A percentile compares a stretch with the other conserved stretches of the same genome.
phyloP scores from a whole-genome alignment of 768 basidiomycete species.

The Trametes meyenii region DNA sequence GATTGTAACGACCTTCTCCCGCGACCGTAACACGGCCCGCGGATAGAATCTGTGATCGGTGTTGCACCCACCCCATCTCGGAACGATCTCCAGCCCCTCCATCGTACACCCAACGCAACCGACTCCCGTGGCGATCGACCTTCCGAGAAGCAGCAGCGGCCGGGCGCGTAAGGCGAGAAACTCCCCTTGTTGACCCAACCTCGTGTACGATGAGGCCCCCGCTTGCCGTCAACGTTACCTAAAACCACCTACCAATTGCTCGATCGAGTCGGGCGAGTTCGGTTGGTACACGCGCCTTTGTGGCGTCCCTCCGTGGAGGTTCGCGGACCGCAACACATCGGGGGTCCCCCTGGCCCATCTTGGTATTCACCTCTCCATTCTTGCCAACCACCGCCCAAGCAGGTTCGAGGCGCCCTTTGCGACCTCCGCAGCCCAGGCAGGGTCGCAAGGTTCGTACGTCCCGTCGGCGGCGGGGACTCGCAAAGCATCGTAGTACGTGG shows the following conservation, averaged over 20 bases:
- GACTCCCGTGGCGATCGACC: conserved; percentile 6
- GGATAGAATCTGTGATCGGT: conserved; percentile 13
- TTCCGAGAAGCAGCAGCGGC: conserved; percentile 8
- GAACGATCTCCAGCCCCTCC: conserved; percentile 15
- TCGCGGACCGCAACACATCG: conserved; percentile 11
- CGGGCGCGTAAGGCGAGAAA: conserved; percentile 5
- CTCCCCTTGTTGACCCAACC: conserved; percentile 4
- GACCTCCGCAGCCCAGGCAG: neutral
- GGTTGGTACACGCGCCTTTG: conserved; percentile 7
- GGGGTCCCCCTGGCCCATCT: neutral
- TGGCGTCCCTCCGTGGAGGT: conserved; percentile 11
- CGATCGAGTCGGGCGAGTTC: conserved; percentile 1
- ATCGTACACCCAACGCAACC: conserved; percentile 1
- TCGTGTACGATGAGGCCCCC: conserved; percentile 4
- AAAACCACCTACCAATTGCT: conserved; percentile 2
- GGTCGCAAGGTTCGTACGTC: neutral
- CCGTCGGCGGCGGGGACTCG: neutral
- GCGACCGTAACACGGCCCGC: conserved; percentile 15
- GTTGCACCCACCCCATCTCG: conserved; percentile 12
- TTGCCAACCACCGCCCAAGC: too few relatives aligned
- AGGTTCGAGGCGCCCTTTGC: neutral
- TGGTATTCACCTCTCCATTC: neutral
- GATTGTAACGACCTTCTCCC: conserved; percentile 18
- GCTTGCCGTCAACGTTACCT: conserved; percentile 6
- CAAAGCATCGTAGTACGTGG: conserved; percentile 10